Percentiles rank a stretch among this genome's conserved stretches.
Conservation (phyloP, 2,329 filamentous ascomycete species). For the Colletotrichum sidae region DNA sequence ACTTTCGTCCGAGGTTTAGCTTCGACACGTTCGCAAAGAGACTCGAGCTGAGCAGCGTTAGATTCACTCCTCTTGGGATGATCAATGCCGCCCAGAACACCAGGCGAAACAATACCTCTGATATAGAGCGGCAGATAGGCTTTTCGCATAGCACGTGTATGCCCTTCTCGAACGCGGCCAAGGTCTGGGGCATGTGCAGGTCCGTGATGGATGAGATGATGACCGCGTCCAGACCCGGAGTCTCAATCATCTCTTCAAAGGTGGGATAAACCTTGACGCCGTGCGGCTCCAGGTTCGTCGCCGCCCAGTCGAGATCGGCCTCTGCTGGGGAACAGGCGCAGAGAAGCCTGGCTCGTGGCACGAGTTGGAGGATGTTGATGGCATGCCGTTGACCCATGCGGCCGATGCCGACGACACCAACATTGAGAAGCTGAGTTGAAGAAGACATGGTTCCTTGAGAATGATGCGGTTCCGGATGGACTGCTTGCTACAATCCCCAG, state of each 20-base stretch:
- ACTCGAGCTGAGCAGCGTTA: conserved; percentile 51
- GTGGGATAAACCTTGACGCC: conserved; percentile 56
- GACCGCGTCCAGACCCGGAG: conserved; percentile 52
- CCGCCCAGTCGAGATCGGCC: conserved; percentile 57
- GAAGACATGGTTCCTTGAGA: not conserved
- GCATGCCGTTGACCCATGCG: conserved; percentile 66
- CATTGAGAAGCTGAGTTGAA: conserved; percentile 47
- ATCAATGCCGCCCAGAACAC: conserved; percentile 48
- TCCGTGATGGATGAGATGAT: conserved; percentile 57
- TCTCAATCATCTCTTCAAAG: conserved; percentile 59
- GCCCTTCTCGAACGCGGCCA: conserved; percentile 64
- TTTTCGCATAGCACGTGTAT: conserved; percentile 71
- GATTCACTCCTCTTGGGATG: conserved; percentile 61
- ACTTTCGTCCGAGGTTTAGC: conserved; percentile 67
- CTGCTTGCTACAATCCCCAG: not conserved
- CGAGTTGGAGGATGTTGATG: conserved; percentile 56
- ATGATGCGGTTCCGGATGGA: not conserved
- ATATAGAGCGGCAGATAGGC: conserved; percentile 67
- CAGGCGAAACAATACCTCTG: conserved; percentile 58
- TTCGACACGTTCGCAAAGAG: not conserved
- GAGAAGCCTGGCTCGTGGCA: conserved; percentile 59
- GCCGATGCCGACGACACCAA: conserved; percentile 61
- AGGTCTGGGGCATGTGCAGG: conserved; percentile 68
- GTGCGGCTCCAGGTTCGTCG: conserved; percentile 53
- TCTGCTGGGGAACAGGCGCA: conserved; percentile 60